Evolutionary conservation across 352 stramenopile genomes (phyloP).

Genomic region (Pythium guiyangense): DNA sequence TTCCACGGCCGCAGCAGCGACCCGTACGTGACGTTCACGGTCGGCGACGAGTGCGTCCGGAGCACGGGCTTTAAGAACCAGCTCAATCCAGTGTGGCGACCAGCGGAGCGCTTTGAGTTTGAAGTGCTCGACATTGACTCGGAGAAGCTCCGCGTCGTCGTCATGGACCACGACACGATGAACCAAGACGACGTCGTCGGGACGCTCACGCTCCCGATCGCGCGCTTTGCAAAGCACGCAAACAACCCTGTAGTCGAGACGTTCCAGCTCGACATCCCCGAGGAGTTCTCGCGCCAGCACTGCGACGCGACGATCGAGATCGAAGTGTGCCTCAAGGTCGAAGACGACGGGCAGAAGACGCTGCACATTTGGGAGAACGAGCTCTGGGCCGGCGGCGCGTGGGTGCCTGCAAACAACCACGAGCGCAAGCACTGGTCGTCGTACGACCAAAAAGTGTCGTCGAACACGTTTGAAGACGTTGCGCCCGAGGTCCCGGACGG

Average conservation of each 20-base stretch:
- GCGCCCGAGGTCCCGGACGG: conserved; percentile 46
- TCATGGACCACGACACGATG: conserved; percentile 67
- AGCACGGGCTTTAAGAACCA: conserved; percentile 41
- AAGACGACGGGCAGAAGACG: conserved; percentile 51
- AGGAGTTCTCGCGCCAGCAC: conserved; percentile 29
- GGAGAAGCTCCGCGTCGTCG: conserved; percentile 42
- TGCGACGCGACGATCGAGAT: conserved; percentile 26
- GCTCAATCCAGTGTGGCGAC: conserved; percentile 67
- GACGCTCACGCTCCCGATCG: conserved; percentile 40
- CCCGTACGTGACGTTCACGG: conserved; percentile 61
- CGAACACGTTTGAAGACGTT: conserved; percentile 62
- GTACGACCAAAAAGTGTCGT: conserved; percentile 51
- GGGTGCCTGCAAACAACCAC: conserved; percentile 48
- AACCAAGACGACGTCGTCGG: conserved; percentile 65
- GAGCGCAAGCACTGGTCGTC: conserved; percentile 52
- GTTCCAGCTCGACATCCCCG: conserved; percentile 41
- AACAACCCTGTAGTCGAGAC: conserved; percentile 47
- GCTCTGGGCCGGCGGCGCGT: conserved; percentile 33
- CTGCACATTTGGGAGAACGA: conserved; percentile 72
- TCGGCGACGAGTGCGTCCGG: conserved; percentile 44
- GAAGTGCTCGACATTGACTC: conserved; percentile 36
- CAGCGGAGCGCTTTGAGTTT: conserved; percentile 71
- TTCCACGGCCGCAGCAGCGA: conserved; percentile 54
- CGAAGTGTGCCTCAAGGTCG: conserved; percentile 41
- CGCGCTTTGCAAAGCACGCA: conserved; percentile 37